Percentiles rank a stretch among this genome's conserved stretches.
Evolutionary conservation across 176 grass and related monocot genomes (phyloP).

Genomic region (Aegilops longissima): DNA sequence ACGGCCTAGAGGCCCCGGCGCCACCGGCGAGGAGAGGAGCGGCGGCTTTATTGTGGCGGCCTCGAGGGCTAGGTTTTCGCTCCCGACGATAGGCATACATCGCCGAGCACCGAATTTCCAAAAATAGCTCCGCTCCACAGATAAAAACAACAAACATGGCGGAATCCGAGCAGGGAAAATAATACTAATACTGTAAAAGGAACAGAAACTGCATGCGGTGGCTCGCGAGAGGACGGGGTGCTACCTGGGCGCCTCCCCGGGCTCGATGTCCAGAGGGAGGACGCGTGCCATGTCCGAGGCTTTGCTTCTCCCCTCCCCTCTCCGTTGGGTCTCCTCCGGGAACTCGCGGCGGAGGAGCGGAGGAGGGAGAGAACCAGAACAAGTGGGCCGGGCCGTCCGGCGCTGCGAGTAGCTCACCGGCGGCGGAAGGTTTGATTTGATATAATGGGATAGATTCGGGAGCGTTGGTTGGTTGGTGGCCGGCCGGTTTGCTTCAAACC

Average conservation of each 20-base stretch:
- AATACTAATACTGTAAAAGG: not conserved
- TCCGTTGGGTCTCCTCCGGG: not conserved
- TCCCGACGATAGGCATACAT: no score
- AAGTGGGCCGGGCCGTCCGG: no score
- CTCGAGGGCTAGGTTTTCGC: no score
- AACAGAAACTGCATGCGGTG: not conserved
- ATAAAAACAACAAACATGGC: not conserved
- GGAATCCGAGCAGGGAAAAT: not conserved
- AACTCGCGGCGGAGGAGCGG: not conserved
- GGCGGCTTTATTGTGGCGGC: no score
- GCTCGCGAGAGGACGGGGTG: no score
- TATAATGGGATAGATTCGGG: no score
- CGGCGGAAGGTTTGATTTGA: no score
- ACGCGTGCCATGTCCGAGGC: constrained; percentile 36
- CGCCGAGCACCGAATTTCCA: not conserved
- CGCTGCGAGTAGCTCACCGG: not conserved
- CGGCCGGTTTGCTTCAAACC: not conserved
- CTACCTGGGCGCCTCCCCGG: constrained; percentile 31
- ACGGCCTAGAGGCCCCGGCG: no score
- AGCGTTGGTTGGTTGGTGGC: no score
- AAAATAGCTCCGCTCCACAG: not conserved
- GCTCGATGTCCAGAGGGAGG: constrained; percentile 37
- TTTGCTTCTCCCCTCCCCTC: not conserved
- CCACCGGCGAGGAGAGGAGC: no score
- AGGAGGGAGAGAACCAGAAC: not conserved